Evolutionary conservation across 1,284 basidiomycete species (phyloP).

Genomic region (Ustilago loliicola): DNA sequence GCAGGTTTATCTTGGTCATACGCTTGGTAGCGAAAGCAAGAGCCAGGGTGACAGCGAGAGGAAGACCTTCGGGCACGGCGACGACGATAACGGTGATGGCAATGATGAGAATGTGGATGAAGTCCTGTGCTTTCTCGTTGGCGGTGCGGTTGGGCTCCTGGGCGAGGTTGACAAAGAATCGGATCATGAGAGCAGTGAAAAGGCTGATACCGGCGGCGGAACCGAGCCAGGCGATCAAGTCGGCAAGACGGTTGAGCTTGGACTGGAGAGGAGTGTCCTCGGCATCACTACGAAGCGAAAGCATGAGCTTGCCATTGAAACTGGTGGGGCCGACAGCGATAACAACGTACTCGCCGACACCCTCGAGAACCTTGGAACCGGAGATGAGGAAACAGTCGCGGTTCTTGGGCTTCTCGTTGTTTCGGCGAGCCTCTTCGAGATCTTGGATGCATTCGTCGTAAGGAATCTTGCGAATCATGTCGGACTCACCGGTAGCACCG

Average conservation of each 20-base stretch:
- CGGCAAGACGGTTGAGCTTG: constrained; percentile 92
- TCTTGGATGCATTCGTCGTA: constrained; percentile 81
- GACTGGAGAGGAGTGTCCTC: constrained; percentile 92
- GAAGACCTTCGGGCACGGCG: constrained; percentile 96
- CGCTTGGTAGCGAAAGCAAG: constrained; percentile 96
- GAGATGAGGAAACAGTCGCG: constrained; percentile 93
- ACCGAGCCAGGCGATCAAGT: constrained; percentile 92
- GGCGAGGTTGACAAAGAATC: constrained; percentile 88
- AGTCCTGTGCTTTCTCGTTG: constrained; percentile 87
- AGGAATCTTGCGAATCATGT: constrained; percentile 88
- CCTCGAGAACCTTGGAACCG: constrained; percentile 94
- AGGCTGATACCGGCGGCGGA: constrained; percentile 84
- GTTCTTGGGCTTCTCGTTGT: constrained; percentile 74
- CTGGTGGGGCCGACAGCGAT: constrained; percentile 90
- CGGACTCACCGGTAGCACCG: constrained; percentile 94
- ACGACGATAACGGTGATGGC: constrained; percentile 95
- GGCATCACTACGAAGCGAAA: constrained; percentile 75
- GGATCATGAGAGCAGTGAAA: constrained; percentile 88
- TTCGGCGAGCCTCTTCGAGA: constrained; percentile 68
- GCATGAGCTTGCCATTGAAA: constrained; percentile 85
- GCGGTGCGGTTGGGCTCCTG: constrained; percentile 74
- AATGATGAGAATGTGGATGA: constrained; percentile 94
- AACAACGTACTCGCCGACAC: constrained; percentile 91
- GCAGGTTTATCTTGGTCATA: constrained; percentile 93
- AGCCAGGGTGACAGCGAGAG: constrained; percentile 94